These are phyloP conservation scores for Calamus simplicifolius DNA, from an alignment of 176 grass and related monocot genomes.

Conservation along the genomic window DNA sequence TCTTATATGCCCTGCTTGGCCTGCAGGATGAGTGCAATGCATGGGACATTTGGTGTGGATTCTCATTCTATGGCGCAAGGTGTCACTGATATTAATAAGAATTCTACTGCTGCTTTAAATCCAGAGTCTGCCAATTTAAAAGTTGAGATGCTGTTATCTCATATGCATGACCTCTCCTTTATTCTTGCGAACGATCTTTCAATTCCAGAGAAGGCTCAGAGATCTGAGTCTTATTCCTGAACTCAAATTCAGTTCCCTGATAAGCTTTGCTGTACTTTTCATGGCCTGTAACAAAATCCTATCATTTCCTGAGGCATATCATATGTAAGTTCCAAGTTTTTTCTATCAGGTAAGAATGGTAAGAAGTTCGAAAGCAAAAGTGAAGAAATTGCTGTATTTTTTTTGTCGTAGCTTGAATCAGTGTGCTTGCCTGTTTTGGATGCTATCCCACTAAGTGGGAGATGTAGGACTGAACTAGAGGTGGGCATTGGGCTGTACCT, in stretches of 20 bases:
- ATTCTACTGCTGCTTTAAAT: conserved; percentile 15
- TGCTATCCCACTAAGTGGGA: too few species aligned
- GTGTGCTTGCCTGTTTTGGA: too few species aligned
- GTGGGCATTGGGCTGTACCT: too few species aligned
- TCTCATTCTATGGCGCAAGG: conserved; percentile 25
- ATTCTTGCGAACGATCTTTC: conserved; percentile 72
- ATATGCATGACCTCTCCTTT: conserved; percentile 79
- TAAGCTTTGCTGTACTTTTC: too few species aligned
- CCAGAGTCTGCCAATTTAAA: conserved; percentile 25
- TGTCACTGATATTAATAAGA: conserved; percentile 20
- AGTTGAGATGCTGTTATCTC: conserved; percentile 43
- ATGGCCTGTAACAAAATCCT: too few species aligned
- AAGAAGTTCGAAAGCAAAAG: background rate
- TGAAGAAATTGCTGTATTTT: too few species aligned
- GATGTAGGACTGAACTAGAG: too few species aligned
- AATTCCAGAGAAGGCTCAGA: conserved; percentile 40
- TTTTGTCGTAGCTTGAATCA: too few species aligned
- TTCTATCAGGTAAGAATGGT: background rate
- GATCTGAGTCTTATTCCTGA: conserved; percentile 22
- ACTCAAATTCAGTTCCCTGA: background rate
- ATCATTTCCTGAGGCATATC: too few species aligned
- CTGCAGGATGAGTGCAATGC: conserved; percentile 33
- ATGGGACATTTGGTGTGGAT: conserved; percentile 25
- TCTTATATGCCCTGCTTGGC: background rate
- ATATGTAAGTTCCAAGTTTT: background rate